Evolutionary conservation across 495 filamentous ascomycete genomes (phyloP), one percentile per base, ranked within the genome.

Genomic region (Podospora australis): DNA sequence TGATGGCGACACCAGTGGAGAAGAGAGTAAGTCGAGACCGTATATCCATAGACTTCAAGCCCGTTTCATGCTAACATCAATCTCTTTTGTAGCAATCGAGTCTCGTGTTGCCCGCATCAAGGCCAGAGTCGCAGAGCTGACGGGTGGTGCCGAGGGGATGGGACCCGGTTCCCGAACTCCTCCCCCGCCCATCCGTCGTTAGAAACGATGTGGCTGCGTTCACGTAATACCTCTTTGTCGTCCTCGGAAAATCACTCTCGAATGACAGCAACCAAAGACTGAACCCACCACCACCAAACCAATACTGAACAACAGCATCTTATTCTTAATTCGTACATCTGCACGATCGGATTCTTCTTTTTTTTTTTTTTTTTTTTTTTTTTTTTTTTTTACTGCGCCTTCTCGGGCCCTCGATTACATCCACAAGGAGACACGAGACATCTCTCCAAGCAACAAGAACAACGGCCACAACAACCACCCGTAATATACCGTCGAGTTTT

Each of bases 21-120:
- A 98, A 78, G 92, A 98, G 74, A 95, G 90, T 89, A 77, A 81
- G 88, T n/a, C n/a, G n/a, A n/a, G n/a, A n/a, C n/a, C n/a, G n/a
- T n/a, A n/a, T n/a, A n/a, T n/a, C n/a, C n/a, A n/a, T n/a, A n/a
- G n/a, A n/a, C n/a, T n/a, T n/a, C n/a, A n/a, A n/a, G n/a, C n/a
- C n/a, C n/a, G n/a, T n/a, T 80, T 26, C 2, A n/a, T 4, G 8
- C 65, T 74, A 58, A 74, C 56, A 29, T 16, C 2, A 53, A n/a
- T n/a, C n/a, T 36, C 2, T 36, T 3, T 23, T n/a, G 39, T 50
- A 94, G 88, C 89, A 22, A 96, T 98, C 55, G 92, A 98, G 65
- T 87, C 88, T 30, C 86, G 92, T 46, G 92, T 96, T 49, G 92
- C 92, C 28, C 86, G 94, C 46, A 98, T 98, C 78, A 96, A 96